Percentiles rank a stretch among this genome's conserved stretches.
These are phyloP conservation scores for Pleurostoma richardsiae DNA, from an alignment of 2,329 filamentous ascomycete species.

Conservation along the genomic window DNA sequence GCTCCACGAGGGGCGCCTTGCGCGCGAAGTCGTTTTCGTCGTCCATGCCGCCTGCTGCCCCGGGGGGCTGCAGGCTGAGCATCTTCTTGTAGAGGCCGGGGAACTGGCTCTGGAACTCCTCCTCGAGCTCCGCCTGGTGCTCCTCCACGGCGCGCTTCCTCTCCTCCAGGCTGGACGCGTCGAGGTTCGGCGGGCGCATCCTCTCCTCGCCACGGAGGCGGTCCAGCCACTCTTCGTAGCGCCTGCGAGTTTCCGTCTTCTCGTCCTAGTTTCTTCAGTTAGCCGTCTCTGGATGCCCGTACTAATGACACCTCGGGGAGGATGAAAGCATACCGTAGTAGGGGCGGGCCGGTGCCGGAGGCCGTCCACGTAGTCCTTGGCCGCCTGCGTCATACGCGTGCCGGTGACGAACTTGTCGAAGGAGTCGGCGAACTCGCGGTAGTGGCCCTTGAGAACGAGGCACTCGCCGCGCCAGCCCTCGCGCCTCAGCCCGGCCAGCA, in stretches of 20 bases:
- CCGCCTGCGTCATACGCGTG: slow-evolving; percentile 32
- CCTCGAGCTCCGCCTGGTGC: slow-evolving; percentile 43
- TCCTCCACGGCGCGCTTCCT: slow-evolving; percentile 33
- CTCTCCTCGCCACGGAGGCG: slow-evolving; percentile 37
- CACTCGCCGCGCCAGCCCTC: slow-evolving; percentile 45
- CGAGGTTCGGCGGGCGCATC: slow-evolving; percentile 28
- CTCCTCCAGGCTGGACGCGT: slow-evolving; percentile 30
- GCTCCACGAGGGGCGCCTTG: slow-evolving; percentile 22
- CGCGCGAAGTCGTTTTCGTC: slow-evolving; percentile 13
- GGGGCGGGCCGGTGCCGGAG: slow-evolving; percentile 26
- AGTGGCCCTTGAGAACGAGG: slow-evolving; percentile 52
- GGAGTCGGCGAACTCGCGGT: slow-evolving; percentile 47
- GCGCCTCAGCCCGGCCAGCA: slow-evolving; percentile 38
- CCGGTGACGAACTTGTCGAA: slow-evolving; percentile 46
- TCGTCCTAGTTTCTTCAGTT: slow-evolving; percentile 10
- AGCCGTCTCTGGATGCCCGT: no score
- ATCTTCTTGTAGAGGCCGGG: slow-evolving; percentile 41
- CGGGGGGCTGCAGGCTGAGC: slow-evolving; percentile 21
- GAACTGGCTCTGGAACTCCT: slow-evolving; percentile 39
- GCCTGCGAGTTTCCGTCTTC: slow-evolving; percentile 22
- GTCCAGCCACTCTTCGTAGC: slow-evolving; percentile 39
- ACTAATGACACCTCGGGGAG: no score
- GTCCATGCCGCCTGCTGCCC: slow-evolving; percentile 4
- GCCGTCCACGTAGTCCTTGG: slow-evolving; percentile 32
- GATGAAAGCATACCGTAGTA: slow-evolving; percentile 7